These are phyloP conservation scores for Licmophora abbreviata DNA, from an alignment of 108 stramenopile species.

Conservation along the genomic window DNA sequence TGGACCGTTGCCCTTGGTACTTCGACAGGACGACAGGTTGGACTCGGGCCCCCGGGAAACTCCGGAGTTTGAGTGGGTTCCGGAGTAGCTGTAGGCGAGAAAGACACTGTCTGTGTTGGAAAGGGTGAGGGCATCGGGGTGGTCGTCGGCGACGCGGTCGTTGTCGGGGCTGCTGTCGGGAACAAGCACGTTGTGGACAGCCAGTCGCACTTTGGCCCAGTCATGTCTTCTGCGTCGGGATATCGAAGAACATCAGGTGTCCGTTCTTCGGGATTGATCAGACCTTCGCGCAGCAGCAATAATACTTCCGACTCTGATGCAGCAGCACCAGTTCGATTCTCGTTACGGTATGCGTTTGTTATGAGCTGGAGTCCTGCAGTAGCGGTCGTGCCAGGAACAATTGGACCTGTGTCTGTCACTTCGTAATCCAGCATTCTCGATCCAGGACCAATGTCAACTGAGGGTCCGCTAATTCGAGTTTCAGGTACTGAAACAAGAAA, in stretches of 20 bases:
- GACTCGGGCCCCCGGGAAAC: too few species aligned
- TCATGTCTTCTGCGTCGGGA: background rate
- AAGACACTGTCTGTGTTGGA: too few species aligned
- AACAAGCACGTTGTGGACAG: background rate
- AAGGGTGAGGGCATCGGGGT: background rate
- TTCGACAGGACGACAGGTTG: too few species aligned
- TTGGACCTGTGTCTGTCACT: too few species aligned
- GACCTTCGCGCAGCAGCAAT: background rate
- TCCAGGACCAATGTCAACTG: too few species aligned
- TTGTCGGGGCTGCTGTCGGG: background rate
- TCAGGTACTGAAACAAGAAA: too few species aligned
- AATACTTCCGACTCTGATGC: background rate
- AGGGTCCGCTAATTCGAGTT: too few species aligned
- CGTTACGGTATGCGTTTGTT: conserved; percentile 10
- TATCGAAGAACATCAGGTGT: background rate
- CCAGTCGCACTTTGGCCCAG: background rate
- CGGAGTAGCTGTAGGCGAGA: too few species aligned
- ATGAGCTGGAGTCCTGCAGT: conserved; percentile 7
- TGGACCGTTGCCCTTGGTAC: too few species aligned
- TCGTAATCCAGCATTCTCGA: too few species aligned
- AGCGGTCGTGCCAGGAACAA: too few species aligned
- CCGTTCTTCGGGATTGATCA: background rate
- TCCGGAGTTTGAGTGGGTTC: too few species aligned
- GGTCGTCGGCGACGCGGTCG: background rate
- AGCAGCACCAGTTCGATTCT: conserved; percentile 10